Evolutionary conservation across 2,329 filamentous ascomycete species (phyloP).

Genomic region (Fusarium hostae): DNA sequence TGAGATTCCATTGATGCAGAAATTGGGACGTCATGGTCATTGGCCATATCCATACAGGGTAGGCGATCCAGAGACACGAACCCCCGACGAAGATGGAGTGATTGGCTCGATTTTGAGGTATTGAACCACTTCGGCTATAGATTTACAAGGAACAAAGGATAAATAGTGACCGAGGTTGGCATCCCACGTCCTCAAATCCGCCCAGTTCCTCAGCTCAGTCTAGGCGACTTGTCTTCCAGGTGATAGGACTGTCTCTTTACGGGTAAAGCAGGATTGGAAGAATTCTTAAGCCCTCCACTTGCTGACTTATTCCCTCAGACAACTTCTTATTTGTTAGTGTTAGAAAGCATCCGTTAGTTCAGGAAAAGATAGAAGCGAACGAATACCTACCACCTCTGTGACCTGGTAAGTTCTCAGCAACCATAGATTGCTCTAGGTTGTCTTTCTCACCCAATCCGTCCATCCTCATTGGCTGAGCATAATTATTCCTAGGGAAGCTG

Average conservation of each 20-base stretch:
- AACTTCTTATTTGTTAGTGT: not conserved
- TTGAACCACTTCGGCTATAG: not conserved
- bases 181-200: slow-evolving; percentile 1
- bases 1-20: not conserved
- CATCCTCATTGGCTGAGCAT: slow-evolving; percentile 20
- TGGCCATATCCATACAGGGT: not conserved
- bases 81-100: not conserved
- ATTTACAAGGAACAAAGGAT: not conserved
- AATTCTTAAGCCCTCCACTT: not conserved
- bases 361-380: not conserved
- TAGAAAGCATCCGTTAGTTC: not conserved
- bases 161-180: not conserved
- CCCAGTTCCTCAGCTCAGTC: not conserved
- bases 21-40: not conserved
- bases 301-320: not conserved
- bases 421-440: not conserved
- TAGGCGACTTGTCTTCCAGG: not conserved
- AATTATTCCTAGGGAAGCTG: not conserved
- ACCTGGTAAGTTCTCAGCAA: not conserved
- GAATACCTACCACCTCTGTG: not conserved
- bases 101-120: not conserved
- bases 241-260: not conserved
- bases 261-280: not conserved
- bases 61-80: not conserved
- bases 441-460: slow-evolving; percentile 12